phyloP scores from a whole-genome alignment of 495 filamentous ascomycete genomes.

The Aspergillus haitiensis region DNA sequence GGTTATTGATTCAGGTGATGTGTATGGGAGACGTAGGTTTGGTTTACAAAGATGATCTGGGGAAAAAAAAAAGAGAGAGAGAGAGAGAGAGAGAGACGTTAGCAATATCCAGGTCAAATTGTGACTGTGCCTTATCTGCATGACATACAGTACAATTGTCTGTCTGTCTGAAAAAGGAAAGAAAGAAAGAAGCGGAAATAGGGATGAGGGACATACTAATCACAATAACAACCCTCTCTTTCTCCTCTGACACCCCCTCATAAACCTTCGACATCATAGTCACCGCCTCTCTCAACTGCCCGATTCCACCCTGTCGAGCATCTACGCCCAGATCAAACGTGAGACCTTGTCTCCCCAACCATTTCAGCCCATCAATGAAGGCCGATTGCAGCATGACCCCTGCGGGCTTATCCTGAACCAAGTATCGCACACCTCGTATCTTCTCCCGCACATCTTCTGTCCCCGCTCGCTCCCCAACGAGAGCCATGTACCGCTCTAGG shows the following conservation, averaged over 20 bases:
- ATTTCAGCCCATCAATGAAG: conserved; percentile 69
- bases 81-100: conserved; percentile 1
- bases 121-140: too few relatives aligned
- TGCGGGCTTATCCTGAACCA: conserved; percentile 72
- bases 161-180: not conserved
- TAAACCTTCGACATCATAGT: conserved; percentile 69
- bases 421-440: conserved; percentile 73
- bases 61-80: not conserved
- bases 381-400: conserved; percentile 58
- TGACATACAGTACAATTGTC: too few relatives aligned
- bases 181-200: not conserved
- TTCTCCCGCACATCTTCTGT: conserved; percentile 45
- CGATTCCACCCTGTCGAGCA: conserved; percentile 62
- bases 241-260: conserved; percentile 55
- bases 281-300: conserved; percentile 69
- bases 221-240: conserved; percentile 60
- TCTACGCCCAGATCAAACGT: conserved; percentile 85
- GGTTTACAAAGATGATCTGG: conserved; percentile 89
- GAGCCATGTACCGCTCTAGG: conserved; percentile 50
- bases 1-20: conserved; percentile 37
- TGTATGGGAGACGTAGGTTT: conserved; percentile 51
- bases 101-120: too few relatives aligned
- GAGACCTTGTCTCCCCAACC: conserved; percentile 60
- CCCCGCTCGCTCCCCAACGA: conserved; percentile 36
- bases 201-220: conserved; percentile 54